Percentiles rank a stretch among this genome's conserved stretches.
Evolutionary conservation across 495 filamentous ascomycete genomes (phyloP).

Genomic region (Articulospora tetracladia): DNA sequence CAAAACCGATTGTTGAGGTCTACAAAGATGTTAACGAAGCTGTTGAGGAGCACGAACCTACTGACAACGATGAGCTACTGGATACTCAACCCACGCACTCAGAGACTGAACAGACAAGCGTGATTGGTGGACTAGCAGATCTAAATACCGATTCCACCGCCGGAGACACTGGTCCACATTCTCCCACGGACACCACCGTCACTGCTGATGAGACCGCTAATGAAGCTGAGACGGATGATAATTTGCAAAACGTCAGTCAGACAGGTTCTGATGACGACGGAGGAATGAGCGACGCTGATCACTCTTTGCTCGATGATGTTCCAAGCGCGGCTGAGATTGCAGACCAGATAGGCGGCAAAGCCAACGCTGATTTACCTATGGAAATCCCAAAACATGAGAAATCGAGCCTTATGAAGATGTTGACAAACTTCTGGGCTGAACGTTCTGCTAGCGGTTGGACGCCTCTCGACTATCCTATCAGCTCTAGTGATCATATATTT

Average conservation of each 20-base stretch:
- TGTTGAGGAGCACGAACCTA: conserved; percentile 76
- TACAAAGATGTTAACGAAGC: conserved; percentile 91
- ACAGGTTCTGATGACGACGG: conserved; percentile 63
- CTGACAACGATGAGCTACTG: conserved; percentile 60
- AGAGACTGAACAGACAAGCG: conserved; percentile 3
- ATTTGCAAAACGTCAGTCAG: conserved; percentile 46
- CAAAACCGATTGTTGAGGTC: conserved; percentile 92
- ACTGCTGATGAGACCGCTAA: conserved; percentile 37
- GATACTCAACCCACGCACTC: conserved; percentile 13
- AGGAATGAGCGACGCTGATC: conserved; percentile 69
- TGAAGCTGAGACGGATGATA: conserved; percentile 47
- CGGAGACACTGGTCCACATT: conserved; percentile 8
- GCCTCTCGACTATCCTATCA: conserved; percentile 89
- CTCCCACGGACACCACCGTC: conserved; percentile 18
- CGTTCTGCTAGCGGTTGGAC: conserved; percentile 94
- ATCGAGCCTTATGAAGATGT: conserved; percentile 86
- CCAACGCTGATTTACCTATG: conserved; percentile 45
- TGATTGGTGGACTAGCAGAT: conserved; percentile 17
- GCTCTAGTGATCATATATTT: conserved; percentile 87
- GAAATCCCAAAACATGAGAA: conserved; percentile 90
- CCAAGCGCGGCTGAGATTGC: conserved; percentile 41
- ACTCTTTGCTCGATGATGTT: conserved; percentile 55
- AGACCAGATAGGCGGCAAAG: conserved; percentile 58
- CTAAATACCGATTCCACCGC: conserved; percentile 10
- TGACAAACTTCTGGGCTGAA: conserved; percentile 98